Percentiles rank a stretch among this genome's conserved stretches.
phyloP scores from a whole-genome alignment of 257 asterid genomes.

The Catharanthus roseus region DNA sequence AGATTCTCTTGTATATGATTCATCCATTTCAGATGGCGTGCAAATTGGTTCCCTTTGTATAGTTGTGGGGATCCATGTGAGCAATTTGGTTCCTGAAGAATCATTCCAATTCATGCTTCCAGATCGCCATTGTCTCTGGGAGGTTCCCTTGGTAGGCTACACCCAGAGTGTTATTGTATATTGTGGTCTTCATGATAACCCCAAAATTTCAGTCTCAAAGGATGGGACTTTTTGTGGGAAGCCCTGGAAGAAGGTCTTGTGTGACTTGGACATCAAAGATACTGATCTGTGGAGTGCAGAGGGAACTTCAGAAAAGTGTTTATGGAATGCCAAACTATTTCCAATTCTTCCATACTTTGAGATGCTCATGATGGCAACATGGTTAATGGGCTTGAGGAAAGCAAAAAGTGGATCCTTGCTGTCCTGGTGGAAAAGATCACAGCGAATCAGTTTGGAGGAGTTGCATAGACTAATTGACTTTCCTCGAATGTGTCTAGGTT shows the following conservation, averaged over 20 bases:
- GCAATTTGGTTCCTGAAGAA: conserved; percentile 15
- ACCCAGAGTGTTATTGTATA: conserved; percentile 65
- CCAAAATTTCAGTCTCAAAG: conserved; percentile 49
- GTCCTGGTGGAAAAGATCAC: conserved; percentile 58
- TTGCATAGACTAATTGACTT: conserved; percentile 82
- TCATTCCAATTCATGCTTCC: conserved; percentile 77
- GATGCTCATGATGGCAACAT: conserved; percentile 73
- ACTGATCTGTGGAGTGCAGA: conserved; percentile 66
- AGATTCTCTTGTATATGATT: conserved; percentile 86
- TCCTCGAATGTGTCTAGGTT: conserved; percentile 66
- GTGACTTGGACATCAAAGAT: conserved; percentile 64
- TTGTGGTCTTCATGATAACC: conserved; percentile 96
- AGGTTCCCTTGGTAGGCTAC: conserved; percentile 79
- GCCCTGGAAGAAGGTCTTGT: conserved; percentile 83
- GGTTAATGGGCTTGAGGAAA: conserved; percentile 85
- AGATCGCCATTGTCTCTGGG: conserved; percentile 98
- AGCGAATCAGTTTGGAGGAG: conserved; percentile 80
- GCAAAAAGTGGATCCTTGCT: conserved; percentile 34
- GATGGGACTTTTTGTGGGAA: conserved; percentile 93
- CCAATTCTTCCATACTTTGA: conserved; percentile 64
- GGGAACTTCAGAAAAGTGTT: conserved; percentile 53
- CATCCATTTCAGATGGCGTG: conserved; percentile 58
- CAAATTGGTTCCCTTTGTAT: conserved; percentile 90
- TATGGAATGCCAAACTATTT: conserved; percentile 92
- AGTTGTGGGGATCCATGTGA: conserved; percentile 69